A percentile compares a stretch with the other conserved stretches of the same genome.
phyloP scores from a whole-genome alignment of 2,329 filamentous ascomycete species.

The Fusarium falciforme region DNA sequence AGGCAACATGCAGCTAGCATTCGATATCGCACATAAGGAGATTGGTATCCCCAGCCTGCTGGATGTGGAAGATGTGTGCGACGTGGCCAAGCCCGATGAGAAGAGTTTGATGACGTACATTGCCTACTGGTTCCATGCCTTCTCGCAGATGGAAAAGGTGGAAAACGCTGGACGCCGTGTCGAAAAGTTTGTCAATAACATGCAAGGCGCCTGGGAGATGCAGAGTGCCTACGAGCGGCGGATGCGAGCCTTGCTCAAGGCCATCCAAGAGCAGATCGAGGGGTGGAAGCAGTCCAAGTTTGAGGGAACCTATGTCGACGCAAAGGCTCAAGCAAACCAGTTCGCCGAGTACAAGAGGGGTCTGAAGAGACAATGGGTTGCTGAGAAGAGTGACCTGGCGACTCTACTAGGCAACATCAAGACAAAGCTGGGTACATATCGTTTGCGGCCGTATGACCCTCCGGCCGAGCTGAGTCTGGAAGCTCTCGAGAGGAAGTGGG shows the following conservation, averaged over 20 bases:
- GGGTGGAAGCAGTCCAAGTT: conserved; percentile 85
- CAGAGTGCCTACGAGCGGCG: conserved; percentile 94
- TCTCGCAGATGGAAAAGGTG: conserved; percentile 98
- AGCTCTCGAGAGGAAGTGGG: conserved; percentile 86
- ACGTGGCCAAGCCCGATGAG: conserved; percentile 95
- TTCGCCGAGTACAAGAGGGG: conserved; percentile 93
- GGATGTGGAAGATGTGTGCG: conserved; percentile 97
- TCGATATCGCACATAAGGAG: conserved; percentile 94
- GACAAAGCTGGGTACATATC: conserved; percentile 96
- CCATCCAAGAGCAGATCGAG: conserved; percentile 78
- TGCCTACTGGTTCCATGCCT: conserved; percentile 99
- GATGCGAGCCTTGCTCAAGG: conserved; percentile 83
- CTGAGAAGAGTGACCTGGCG: conserved; percentile 95
- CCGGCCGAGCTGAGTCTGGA: conserved; percentile 86
- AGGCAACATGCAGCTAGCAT: conserved; percentile 98
- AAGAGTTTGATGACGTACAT: conserved; percentile 99
- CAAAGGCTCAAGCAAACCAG: conserved; percentile 84
- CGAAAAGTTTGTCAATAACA: conserved; percentile 98
- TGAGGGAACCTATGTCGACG: conserved; percentile 91
- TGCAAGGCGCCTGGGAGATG: conserved; percentile 99
- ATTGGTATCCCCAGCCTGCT: conserved; percentile 96
- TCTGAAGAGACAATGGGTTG: conserved; percentile 94
- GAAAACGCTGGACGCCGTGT: conserved; percentile 96
- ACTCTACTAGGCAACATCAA: conserved; percentile 97
- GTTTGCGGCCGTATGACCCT: conserved; percentile 89